These are phyloP conservation scores for Rhodofomes roseus DNA, from an alignment of 1,284 basidiomycete species.

Conservation along the genomic window DNA sequence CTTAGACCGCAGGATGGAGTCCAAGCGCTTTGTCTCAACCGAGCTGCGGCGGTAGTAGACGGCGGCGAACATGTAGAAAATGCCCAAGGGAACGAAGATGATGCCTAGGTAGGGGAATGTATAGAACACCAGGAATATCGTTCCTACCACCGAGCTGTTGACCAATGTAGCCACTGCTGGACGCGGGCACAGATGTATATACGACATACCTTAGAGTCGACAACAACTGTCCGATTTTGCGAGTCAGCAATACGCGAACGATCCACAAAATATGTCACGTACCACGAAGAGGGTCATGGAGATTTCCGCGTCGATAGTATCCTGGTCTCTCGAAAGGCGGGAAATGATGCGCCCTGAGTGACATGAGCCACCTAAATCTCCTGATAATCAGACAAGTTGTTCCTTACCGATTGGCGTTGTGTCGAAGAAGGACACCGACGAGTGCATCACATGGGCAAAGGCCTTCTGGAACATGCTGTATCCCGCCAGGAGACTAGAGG, in stretches of 20 bases:
- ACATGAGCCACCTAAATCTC: too few relatives aligned
- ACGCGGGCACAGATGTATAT: too few relatives aligned
- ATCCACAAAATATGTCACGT: slow-evolving; percentile 1
- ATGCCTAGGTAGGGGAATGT: slow-evolving; percentile 61
- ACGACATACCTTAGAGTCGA: slow-evolving; percentile 34
- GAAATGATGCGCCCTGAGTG: slow-evolving; percentile 52
- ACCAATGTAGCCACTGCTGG: too few relatives aligned
- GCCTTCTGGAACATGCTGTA: slow-evolving; percentile 58
- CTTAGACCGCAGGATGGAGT: slow-evolving; percentile 63
- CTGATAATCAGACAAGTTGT: too few relatives aligned
- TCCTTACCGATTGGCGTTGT: slow-evolving; percentile 73
- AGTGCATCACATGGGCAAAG: slow-evolving; percentile 53
- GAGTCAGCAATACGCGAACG: not conserved
- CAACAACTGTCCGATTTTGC: slow-evolving; percentile 34
- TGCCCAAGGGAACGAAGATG: slow-evolving; percentile 48
- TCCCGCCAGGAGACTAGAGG: slow-evolving; percentile 56
- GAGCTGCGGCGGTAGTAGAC: slow-evolving; percentile 54
- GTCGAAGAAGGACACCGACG: slow-evolving; percentile 79
- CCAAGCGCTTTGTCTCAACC: slow-evolving; percentile 66
- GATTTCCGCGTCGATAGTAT: slow-evolving; percentile 51
- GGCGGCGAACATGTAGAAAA: slow-evolving; percentile 47
- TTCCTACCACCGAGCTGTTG: slow-evolving; percentile 47
- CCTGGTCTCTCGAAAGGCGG: slow-evolving; percentile 62
- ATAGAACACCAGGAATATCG: slow-evolving; percentile 57
- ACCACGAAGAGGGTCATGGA: slow-evolving; percentile 35